Percentiles rank a stretch among this genome's conserved stretches.
Evolutionary conservation across 257 asterid genomes (phyloP).

Genomic region (Petunia secreta): DNA sequence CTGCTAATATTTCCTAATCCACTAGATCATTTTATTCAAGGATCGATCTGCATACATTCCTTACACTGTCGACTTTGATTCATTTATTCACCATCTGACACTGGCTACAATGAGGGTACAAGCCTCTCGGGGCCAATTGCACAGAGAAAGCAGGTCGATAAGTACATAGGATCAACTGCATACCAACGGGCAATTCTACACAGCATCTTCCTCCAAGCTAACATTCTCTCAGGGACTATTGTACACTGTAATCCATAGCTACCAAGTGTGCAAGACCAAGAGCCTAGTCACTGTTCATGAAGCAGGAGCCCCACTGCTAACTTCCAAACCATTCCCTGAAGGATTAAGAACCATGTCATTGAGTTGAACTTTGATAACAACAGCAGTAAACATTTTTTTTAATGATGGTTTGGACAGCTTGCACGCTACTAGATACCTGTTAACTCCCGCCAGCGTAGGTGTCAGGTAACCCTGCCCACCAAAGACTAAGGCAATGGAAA

Average conservation of each 20-base stretch:
- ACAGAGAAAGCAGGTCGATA: neutral
- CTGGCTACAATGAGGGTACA: neutral
- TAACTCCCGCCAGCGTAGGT: no score
- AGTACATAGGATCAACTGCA: neutral
- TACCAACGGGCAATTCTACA: neutral
- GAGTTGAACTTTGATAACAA: neutral
- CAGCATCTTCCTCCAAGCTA: neutral
- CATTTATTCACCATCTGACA: neutral
- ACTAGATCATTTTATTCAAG: neutral
- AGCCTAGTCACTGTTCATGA: conserved; percentile 2
- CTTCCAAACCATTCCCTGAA: conserved; percentile 94
- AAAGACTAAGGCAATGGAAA: no score
- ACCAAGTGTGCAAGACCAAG: neutral
- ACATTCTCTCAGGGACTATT: neutral
- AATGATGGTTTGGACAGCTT: neutral
- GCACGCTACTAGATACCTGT: no score
- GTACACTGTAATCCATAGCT: neutral
- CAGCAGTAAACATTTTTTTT: neutral
- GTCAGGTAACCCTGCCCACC: no score
- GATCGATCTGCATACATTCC: neutral
- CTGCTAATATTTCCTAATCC: neutral
- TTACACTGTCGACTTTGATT: neutral
- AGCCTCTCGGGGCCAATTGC: neutral
- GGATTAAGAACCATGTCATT: neutral
- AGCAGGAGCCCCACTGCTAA: conserved; percentile 50